Base-by-base conservation (phyloP, 2,329 filamentous ascomycete species). In the Didymellaceae sp. region DNA sequence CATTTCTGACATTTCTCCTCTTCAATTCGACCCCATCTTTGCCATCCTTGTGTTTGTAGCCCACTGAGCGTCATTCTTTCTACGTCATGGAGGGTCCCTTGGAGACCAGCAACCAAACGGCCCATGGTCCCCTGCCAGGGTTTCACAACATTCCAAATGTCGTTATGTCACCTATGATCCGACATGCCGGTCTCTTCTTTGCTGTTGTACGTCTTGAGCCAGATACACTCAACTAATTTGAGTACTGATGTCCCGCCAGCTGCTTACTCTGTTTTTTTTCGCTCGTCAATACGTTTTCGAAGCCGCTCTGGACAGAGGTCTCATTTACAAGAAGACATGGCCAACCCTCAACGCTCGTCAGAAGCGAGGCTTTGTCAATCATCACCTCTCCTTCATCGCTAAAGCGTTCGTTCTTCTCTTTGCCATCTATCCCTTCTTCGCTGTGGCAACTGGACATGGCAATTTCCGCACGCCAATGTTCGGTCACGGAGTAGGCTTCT, bases 401-500 rank as follows among this genome's bases (percentile, higher is more conserved):
- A 45, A 52, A 18, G 17, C 32, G 1, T 45, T 52, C 18, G 42
- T 45, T 1, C 48, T 45, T n/a, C 42, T 52, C n/a, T 52, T 52
- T 31, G 35, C 48, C 30, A 52, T 52, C 35, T 45, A 52, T 13
- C 41, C 48, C 7, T 52, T 52, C 18, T 52, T 52, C 10, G 48
- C 48, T 6, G 42, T 52, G 3, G 42, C 48, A 5, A 40, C 28
- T 4, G 48, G 48, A 1, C 48, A 45, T 9, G 48, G 41, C n/a
- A 17, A 40, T 28, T 52, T 45, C 31, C 41, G 24, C 13, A 52
- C 42, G 5, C 35, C 48, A 0, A 45, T 45, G 34, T 41, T 52
- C 11, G 42, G 37, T 8, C 40, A 34, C 10, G 20, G 24, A n/a
- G 37, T 35, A 1, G 30, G 30, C 10, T 21, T 35, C n/a, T 25